Evolutionary conservation across 2,329 filamentous ascomycete species (phyloP), one percentile per base, ranked within the genome.

Genomic region (Sporothrix brasiliensis): DNA sequence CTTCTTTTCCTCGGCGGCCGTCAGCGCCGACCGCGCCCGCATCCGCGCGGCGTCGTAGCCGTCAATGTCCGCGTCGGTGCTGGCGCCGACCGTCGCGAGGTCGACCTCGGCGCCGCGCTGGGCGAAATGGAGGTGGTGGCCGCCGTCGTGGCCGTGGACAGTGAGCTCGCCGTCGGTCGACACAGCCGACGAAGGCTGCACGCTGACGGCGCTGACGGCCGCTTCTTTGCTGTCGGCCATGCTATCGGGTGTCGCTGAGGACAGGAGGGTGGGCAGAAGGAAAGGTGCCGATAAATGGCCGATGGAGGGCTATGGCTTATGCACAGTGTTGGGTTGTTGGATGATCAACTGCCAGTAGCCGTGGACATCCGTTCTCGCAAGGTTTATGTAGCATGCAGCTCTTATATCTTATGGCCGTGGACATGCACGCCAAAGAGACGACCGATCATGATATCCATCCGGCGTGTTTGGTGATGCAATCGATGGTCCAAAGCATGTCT

Each of bases 1-100:
- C 70, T 77, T 82, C 73, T 80, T 83, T 72, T 84, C 82, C 71
- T 84, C 82, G 4, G 79, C 76, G 1, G 74, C 70, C 0, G 75
- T 77, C 3, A 78, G 71, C 2, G 74, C 71, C 6, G 73, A 71
- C 1, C 75, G 71, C 19, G 73, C 76, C 9, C 70, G 87, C 87
- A 78, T 77, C 44, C 75, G 75, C 41, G 75, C 75, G 21, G 75
- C 75, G 39, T 79, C 77, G 67, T 77, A 79, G 1, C 78, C 78
- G 65, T 39, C 49, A 44, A 72, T 72, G n/a, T 68, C 50, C 14
- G 50, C 24, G 10, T 50, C 65, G 56, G 16, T 58, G 14, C n/a
- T 41, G 56, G 19, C 56, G 19, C 30, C 56, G 11, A 52, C 65
- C 14, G 71, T 65, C 7, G 2, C 56, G 3, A 30, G 44, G n/a